These are phyloP conservation scores for Potentilla sterilis DNA, from an alignment of 306 rosid species.

Conservation along the genomic window DNA sequence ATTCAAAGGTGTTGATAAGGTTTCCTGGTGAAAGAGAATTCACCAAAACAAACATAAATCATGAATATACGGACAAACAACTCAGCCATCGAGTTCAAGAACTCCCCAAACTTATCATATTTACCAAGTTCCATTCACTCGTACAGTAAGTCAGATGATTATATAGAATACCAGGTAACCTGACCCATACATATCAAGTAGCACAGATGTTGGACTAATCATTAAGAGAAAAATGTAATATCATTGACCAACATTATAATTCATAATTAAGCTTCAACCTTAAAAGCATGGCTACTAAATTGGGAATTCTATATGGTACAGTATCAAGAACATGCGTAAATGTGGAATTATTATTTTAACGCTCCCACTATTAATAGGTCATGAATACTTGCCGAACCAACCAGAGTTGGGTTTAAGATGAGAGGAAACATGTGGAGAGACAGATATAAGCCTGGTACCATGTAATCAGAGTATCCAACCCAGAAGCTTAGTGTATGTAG, in stretches of 20 bases:
- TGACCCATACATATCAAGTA: not conserved
- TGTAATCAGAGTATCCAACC: not conserved
- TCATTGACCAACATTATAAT: not conserved
- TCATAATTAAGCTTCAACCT: not conserved
- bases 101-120: not conserved
- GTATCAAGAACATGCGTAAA: not conserved
- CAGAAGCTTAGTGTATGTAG: not conserved
- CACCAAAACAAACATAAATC: too few species aligned
- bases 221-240: not conserved
- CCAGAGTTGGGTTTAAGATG: not conserved
- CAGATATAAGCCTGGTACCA: not conserved
- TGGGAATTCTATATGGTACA: not conserved
- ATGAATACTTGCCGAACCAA: not conserved
- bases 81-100: not conserved
- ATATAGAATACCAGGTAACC: not conserved
- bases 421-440: not conserved
- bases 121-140: not conserved
- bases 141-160: not conserved
- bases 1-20: not conserved
- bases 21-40: not conserved
- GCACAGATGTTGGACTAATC: not conserved
- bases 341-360: not conserved
- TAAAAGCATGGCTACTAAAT: not conserved
- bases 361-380: not conserved
- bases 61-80: not conserved